Evolutionary conservation across 2,329 filamentous ascomycete genomes (phyloP), one percentile per base, ranked within the genome.

Genomic region (Diplodia sapinea): DNA sequence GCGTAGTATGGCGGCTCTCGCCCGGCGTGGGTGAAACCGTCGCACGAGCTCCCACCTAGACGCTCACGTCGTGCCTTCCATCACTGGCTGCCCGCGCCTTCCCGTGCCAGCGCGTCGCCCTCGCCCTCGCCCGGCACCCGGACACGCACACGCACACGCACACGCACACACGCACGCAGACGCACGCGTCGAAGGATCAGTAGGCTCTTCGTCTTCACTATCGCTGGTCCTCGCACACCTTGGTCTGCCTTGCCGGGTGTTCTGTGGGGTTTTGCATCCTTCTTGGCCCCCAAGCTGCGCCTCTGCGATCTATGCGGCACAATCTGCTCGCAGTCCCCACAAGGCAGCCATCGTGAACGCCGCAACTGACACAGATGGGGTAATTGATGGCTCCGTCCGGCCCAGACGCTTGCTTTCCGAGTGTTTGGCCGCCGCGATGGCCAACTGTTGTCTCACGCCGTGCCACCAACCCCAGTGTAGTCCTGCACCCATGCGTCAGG

Each of bases 151-250:
- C 56, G 38, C 47, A 26, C 23, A 26, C 23, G 23, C 23, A 26
- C 23, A 23, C 23, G 23, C 23, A 23, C 23, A n/a, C n/a, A n/a
- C n/a, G n/a, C n/a, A 23, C 23, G 23, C 23, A 23, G 1, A 26
- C 23, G 38, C 56, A 61, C 56, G 56, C 56, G 38, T 61, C 15
- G 59, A 36, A 63, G 59, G 59, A 63, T 63, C 59, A 63, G 11
- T 63, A 63, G 59, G 59, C 59, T 54, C 31, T 29, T 36, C 15
- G 17, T 17, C 15, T 55, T 31, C 31, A 33, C 31, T 1, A 33
- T 33, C 31, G 31, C 23, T 13, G 23, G 51, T 26, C 26, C 31
- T 29, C 52, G n/a, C 26, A 15, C 57, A 43, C 8, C 11, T 26
- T 40, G 57, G 38, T 23, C 23, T 20, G 38, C 38, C 23, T 11